A percentile compares a stretch with the other conserved stretches of the same genome.
phyloP scores from a whole-genome alignment of 202 grass and related monocot species.

The Saccharum hybrid region DNA sequence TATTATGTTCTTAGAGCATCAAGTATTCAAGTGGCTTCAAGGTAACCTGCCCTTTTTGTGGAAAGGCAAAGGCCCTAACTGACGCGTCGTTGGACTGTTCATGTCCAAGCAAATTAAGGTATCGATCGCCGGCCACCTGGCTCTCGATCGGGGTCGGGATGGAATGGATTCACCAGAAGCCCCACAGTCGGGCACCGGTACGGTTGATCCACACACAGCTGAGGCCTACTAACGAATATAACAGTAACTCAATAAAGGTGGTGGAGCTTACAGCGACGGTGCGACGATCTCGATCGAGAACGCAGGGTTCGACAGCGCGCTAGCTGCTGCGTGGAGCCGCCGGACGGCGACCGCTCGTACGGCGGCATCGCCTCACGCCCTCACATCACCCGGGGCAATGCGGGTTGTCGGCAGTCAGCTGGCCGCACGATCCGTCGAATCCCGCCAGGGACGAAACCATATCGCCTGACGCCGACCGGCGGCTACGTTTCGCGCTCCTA shows the following conservation, averaged over 20 bases:
- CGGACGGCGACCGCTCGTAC: not conserved
- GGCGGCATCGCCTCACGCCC: not conserved
- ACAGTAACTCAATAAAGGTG: no score
- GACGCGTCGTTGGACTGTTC: not conserved
- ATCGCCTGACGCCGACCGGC: slow-evolving; percentile 6
- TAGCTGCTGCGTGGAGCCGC: no score
- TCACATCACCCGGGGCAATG: not conserved
- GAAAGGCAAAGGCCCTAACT: not conserved
- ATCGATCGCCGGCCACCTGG: no score
- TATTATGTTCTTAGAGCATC: not conserved
- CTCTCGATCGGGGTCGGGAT: no score
- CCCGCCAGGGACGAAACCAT: not conserved
- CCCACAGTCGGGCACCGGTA: no score
- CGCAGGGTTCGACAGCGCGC: no score
- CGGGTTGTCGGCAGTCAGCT: slow-evolving; percentile 33
- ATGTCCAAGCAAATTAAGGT: not conserved
- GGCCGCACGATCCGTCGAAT: not conserved
- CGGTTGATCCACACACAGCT: no score
- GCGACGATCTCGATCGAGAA: not conserved
- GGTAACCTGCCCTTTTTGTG: not conserved
- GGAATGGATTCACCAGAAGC: no score
- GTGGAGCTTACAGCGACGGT: not conserved
- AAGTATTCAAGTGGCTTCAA: not conserved
- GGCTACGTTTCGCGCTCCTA: slow-evolving; percentile 16
- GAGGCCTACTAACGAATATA: no score